Percentiles rank a stretch among this genome's conserved stretches.
Conservation (phyloP, 306 rosid genomes). For the Erythrophleum fordii region DNA sequence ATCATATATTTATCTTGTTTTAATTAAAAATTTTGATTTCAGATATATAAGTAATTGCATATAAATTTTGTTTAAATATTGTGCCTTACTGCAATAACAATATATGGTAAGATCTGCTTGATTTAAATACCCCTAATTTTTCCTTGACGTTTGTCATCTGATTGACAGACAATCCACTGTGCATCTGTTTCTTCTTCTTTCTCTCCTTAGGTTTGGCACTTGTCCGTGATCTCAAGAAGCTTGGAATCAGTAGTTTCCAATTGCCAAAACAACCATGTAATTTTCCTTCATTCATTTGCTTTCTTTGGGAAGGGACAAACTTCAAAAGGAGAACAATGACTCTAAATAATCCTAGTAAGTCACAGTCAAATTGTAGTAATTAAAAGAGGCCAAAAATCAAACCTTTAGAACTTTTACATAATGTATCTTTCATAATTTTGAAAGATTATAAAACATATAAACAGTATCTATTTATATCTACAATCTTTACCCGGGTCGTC, state of each 20-base stretch:
- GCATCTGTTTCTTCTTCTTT: conserved; percentile 40
- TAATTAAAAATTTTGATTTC: no score
- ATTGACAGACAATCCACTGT: conserved; percentile 3
- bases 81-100: background rate
- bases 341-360: background rate
- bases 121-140: conserved; percentile 36
- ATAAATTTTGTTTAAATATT: no score
- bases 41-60: no score
- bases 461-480: background rate
- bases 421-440: background rate
- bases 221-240: conserved; percentile 44
- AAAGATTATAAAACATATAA: background rate
- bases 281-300: conserved; percentile 32
- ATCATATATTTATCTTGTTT: no score
- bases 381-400: no score
- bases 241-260: conserved; percentile 53
- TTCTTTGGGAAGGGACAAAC: conserved; percentile 43
- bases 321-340: conserved; percentile 19
- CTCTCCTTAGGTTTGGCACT: conserved; percentile 35
- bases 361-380: no score
- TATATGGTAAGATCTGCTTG: background rate
- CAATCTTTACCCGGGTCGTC: conserved; percentile 33
- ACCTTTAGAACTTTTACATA: background rate
- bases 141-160: conserved; percentile 7
- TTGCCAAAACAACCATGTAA: conserved; percentile 51